These are phyloP conservation scores for Jamesozyma hellenica DNA, from an alignment of 805 yeast genomes.

Conservation along the genomic window DNA sequence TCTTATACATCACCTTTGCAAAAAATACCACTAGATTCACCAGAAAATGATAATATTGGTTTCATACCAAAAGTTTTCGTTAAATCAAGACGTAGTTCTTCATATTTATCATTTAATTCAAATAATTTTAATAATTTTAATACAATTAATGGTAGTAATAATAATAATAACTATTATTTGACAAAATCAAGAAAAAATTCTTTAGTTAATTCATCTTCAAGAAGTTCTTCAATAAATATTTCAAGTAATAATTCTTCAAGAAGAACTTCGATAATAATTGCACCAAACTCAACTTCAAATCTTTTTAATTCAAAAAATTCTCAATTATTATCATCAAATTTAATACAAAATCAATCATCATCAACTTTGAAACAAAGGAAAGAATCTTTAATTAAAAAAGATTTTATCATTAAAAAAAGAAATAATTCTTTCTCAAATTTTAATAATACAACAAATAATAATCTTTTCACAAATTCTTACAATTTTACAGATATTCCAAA, in stretches of 20 bases:
- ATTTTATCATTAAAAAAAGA: not conserved
- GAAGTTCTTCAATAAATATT: constrained; percentile 26
- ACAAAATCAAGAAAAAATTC: constrained; percentile 28
- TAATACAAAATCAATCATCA: no score
- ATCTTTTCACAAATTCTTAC: constrained; percentile 8
- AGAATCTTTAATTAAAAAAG: constrained; percentile 16
- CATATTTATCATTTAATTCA: constrained; percentile 6
- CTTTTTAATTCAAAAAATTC: constrained; percentile 3
- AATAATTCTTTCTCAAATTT: not conserved
- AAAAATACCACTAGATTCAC: no score
- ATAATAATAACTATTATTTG: no score
- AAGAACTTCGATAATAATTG: constrained; percentile 21
- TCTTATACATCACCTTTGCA: constrained; percentile 15
- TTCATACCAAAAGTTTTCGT: constrained; percentile 30
- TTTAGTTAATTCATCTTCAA: constrained; percentile 19
- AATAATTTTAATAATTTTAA: not conserved
- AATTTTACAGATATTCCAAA: constrained; percentile 16
- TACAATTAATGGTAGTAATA: not conserved
- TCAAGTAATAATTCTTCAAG: constrained; percentile 20
- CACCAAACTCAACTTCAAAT: constrained; percentile 17
- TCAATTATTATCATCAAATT: no score
- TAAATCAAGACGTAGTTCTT: constrained; percentile 27
- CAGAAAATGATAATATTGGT: constrained; percentile 26
- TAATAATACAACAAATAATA: not conserved
- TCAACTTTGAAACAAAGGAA: constrained; percentile 13